Percentiles rank a stretch among this genome's conserved stretches.
These are phyloP conservation scores for Acacia acuminata DNA, from an alignment of 306 rosid genomes.

Conservation along the genomic window DNA sequence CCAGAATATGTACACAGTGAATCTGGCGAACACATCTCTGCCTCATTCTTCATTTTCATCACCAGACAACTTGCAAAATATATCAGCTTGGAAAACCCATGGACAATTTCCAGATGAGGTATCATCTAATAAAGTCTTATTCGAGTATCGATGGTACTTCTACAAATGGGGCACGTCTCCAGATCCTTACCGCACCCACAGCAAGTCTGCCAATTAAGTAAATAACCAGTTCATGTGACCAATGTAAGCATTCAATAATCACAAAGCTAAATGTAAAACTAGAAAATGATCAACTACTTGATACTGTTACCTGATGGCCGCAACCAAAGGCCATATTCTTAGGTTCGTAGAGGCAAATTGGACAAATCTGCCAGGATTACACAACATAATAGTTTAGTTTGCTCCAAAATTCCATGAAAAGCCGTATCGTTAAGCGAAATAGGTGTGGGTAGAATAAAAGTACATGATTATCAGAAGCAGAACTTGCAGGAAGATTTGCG, in stretches of 20 bases:
- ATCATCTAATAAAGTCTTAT: conserved; percentile 71
- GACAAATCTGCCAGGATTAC: conserved; percentile 62
- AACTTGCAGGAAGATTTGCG: conserved; percentile 43
- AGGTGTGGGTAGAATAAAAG: conserved; percentile 14
- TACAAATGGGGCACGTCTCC: conserved; percentile 82
- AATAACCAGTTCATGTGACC: not conserved
- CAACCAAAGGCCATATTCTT: conserved; percentile 95
- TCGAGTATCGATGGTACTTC: conserved; percentile 64
- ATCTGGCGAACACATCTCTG: conserved; percentile 6
- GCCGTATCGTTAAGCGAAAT: not conserved
- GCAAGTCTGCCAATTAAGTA: conserved; percentile 69
- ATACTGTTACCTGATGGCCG: conserved; percentile 78
- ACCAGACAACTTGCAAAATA: conserved; percentile 25
- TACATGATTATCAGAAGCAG: conserved; percentile 73
- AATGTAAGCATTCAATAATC: conserved; percentile 10
- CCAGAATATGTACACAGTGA: conserved; percentile 53
- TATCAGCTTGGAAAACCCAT: conserved; percentile 24
- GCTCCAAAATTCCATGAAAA: not conserved
- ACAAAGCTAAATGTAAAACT: not conserved
- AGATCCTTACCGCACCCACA: conserved; percentile 85
- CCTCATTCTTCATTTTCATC: conserved; percentile 15
- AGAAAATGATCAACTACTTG: conserved; percentile 7
- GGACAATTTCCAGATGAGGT: conserved; percentile 20
- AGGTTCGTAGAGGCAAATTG: conserved; percentile 68
- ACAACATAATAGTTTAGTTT: conserved; percentile 17